phyloP scores from a whole-genome alignment of 2,329 filamentous ascomycete species.

The Periconia macrospinosa region DNA sequence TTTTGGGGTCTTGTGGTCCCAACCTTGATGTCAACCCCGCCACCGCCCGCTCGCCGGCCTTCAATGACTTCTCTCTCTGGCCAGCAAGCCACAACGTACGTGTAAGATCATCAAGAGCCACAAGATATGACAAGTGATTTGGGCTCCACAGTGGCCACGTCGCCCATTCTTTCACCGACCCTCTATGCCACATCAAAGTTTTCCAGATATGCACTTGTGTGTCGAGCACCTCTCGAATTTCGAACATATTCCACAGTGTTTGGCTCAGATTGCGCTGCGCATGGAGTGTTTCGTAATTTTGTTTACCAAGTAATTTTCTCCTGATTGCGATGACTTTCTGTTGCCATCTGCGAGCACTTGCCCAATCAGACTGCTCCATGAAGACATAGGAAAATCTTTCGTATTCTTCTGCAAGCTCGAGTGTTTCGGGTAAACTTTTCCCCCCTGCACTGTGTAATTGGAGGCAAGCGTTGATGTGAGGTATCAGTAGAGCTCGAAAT shows the following conservation, averaged over 20 bases:
- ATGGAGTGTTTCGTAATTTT: slow-evolving; percentile 27
- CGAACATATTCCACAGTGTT: slow-evolving; percentile 21
- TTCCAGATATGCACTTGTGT: slow-evolving; percentile 15
- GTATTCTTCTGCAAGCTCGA: slow-evolving; percentile 18
- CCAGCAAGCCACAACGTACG: slow-evolving; percentile 22
- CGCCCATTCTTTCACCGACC: slow-evolving; percentile 9
- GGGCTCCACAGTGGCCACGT: slow-evolving; percentile 18
- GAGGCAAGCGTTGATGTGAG: slow-evolving; percentile 16
- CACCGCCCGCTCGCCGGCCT: slow-evolving; percentile 13
- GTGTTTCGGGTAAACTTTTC: slow-evolving; percentile 22
- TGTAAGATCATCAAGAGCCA: slow-evolving; percentile 19
- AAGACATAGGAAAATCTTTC: slow-evolving; percentile 25
- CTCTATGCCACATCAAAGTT: slow-evolving; percentile 11
- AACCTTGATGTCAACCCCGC: slow-evolving; percentile 19
- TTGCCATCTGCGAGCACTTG: slow-evolving; percentile 26
- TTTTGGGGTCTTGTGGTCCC: slow-evolving; percentile 17
- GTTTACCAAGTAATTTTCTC: slow-evolving; percentile 17
- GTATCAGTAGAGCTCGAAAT: slow-evolving; percentile 21
- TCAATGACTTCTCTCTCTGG: slow-evolving; percentile 8
- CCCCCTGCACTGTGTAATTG: slow-evolving; percentile 14
- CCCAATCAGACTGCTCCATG: slow-evolving; percentile 13
- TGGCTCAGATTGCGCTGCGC: slow-evolving; percentile 27
- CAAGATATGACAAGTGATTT: slow-evolving; percentile 18
- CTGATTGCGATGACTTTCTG: slow-evolving; percentile 21
- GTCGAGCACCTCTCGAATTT: slow-evolving; percentile 13